These are phyloP conservation scores for Yarrowia keelungensis DNA, from an alignment of 805 yeast genomes.

Conservation along the genomic window DNA sequence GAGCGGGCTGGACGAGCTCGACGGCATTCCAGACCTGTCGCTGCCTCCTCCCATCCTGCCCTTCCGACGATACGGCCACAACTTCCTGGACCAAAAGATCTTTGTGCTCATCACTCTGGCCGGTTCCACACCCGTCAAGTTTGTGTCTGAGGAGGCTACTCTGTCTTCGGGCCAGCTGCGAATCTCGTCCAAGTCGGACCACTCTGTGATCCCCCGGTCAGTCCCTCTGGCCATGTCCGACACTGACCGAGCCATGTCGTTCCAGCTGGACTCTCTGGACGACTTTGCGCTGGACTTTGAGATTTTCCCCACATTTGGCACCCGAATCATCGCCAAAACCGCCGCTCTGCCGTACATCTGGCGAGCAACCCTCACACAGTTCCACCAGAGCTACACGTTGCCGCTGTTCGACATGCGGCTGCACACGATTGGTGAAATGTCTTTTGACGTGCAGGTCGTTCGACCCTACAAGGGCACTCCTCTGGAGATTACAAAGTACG, in stretches of 20 bases:
- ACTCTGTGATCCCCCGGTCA: constrained; percentile 88
- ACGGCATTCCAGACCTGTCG: constrained; percentile 85
- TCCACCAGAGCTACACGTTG: constrained; percentile 53
- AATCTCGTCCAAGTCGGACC: constrained; percentile 68
- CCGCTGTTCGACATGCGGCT: constrained; percentile 85
- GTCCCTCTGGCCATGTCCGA: constrained; percentile 78
- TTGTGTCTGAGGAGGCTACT: constrained; percentile 53
- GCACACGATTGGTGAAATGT: constrained; percentile 79
- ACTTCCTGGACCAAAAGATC: constrained; percentile 88
- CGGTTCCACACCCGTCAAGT: constrained; percentile 52
- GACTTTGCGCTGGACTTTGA: constrained; percentile 83
- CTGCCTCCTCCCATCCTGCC: constrained; percentile 98
- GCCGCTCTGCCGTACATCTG: constrained; percentile 71
- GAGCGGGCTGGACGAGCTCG: constrained; percentile 53
- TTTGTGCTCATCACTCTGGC: constrained; percentile 71
- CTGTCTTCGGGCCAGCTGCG: constrained; percentile 68
- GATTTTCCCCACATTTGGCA: constrained; percentile 92
- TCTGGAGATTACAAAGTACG: constrained; percentile 87
- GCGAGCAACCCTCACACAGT: constrained; percentile 40
- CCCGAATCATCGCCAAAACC: constrained; percentile 87
- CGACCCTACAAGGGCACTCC: constrained; percentile 87
- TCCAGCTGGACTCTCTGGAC: constrained; percentile 81
- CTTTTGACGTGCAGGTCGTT: constrained; percentile 79
- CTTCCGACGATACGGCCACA: constrained; percentile 91
- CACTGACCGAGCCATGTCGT: constrained; percentile 71